Evolutionary conservation across 2,329 filamentous ascomycete species (phyloP), one percentile per base, ranked within the genome.

Genomic region (Boeremia lycopersici): DNA sequence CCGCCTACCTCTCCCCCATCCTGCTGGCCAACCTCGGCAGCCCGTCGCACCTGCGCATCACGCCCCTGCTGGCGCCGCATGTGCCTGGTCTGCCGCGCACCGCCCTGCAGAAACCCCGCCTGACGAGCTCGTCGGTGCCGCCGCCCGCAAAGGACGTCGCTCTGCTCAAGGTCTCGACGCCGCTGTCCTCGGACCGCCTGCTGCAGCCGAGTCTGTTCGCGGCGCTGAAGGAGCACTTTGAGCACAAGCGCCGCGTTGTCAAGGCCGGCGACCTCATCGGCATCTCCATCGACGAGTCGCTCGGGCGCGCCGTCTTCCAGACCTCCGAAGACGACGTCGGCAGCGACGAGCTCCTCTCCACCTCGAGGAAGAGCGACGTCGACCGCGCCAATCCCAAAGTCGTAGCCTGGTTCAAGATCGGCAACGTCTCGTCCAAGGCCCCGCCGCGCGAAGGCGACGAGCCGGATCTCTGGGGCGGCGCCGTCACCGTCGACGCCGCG

Each of bases 371-470:
- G 62, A 63, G 71, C 39, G 30, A n/a, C 30, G 34, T 52, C 2
- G 57, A 62, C 25, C 62, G 49, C 30, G 56, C 53, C 25, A 65
- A 57, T 41, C 57, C 64, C 17, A 76, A 74, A 41, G 70, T 68
- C 10, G 89, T 96, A 17, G 93, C 91, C 7, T 99, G 95, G 95
- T 98, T 97, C 80, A 90, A 88, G 61, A 89, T 99, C 35, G 89
- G 89, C 34, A 89, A 91, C 55, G 76, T 78, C 40, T 76, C 79
- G 8, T 73, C 76, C n/a, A 56, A 56, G 15, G 64, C 72, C 7
- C 64, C 75, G 78, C 63, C 87, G 79, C 64, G 80, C 68, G 67
- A 84, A 7, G 81, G 83, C n/a, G 84, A 86, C 30, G 84, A 84
- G 3, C 84, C 87, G 43, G 87, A 90, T 47, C 79, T 87, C 8